Evolutionary conservation across 257 asterid genomes (phyloP).

Genomic region (Solanum piurae): DNA sequence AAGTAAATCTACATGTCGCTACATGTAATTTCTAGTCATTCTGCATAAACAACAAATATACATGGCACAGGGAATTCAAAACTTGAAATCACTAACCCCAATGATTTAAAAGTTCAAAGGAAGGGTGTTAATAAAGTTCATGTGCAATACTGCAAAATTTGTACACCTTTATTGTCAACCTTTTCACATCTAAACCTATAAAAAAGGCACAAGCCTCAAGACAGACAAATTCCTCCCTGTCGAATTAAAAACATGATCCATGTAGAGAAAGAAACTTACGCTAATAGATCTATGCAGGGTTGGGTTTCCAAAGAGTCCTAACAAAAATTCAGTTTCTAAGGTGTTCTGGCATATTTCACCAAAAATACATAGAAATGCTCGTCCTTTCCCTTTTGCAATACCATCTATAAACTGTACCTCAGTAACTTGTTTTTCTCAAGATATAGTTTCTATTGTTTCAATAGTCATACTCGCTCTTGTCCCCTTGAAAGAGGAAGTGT

Average conservation of each 20-base stretch:
- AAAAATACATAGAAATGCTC: not conserved
- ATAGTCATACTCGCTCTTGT: not conserved
- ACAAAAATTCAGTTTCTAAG: not conserved
- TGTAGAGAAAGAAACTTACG: not conserved
- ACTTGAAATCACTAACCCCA: not conserved
- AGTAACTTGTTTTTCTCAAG: not conserved
- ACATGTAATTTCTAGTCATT: not conserved
- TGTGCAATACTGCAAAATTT: not conserved
- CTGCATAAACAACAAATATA: not conserved
- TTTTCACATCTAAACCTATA: not conserved
- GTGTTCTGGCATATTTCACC: not conserved
- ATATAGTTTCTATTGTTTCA: not conserved
- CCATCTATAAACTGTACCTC: not conserved
- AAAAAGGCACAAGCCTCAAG: not conserved
- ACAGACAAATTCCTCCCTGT: not conserved
- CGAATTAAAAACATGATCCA: not conserved
- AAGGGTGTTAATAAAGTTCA: not conserved
- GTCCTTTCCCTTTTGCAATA: not conserved
- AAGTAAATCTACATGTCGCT: conserved; percentile 11
- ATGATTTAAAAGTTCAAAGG: not conserved
- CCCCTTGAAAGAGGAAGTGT: not conserved
- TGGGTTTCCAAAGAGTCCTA: not conserved
- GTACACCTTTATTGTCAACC: not conserved
- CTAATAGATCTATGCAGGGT: not conserved
- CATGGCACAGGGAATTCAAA: not conserved